These are phyloP conservation scores for Pleoardoris graminearum DNA, from an alignment of 2,329 filamentous ascomycete genomes.

Conservation along the genomic window DNA sequence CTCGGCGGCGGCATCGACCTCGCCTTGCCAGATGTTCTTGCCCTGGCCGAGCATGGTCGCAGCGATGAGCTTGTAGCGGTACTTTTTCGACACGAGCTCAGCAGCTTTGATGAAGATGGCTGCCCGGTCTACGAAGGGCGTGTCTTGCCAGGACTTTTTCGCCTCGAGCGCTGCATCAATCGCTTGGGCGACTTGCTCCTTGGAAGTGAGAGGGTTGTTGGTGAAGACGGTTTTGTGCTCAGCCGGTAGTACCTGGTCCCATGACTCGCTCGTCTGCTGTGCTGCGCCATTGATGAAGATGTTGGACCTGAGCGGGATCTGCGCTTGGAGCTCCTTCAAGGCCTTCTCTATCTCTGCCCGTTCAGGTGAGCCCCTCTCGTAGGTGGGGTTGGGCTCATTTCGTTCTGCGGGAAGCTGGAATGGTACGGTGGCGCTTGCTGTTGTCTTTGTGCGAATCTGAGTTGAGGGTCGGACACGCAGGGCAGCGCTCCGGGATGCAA, in stretches of 20 bases:
- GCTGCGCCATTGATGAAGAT: slow-evolving; percentile 32
- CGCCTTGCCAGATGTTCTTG: slow-evolving; percentile 97
- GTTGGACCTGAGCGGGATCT: slow-evolving; percentile 32
- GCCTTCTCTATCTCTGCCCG: slow-evolving; percentile 29
- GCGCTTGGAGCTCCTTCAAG: slow-evolving; percentile 29
- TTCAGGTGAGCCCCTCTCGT: slow-evolving; percentile 33
- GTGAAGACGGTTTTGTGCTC: slow-evolving; percentile 73
- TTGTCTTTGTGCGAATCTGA: slow-evolving; percentile 31
- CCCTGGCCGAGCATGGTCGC: slow-evolving; percentile 94
- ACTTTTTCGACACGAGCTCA: slow-evolving; percentile 84
- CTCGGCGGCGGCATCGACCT: slow-evolving; percentile 93
- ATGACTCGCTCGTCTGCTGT: slow-evolving; percentile 26
- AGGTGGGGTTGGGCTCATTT: slow-evolving; percentile 37
- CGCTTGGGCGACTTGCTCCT: slow-evolving; percentile 72
- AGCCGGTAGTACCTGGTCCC: slow-evolving; percentile 33
- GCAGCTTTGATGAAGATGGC: slow-evolving; percentile 94
- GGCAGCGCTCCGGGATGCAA: slow-evolving; percentile 15
- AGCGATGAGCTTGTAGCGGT: slow-evolving; percentile 93
- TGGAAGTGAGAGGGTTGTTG: slow-evolving; percentile 77
- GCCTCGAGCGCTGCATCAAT: slow-evolving; percentile 82
- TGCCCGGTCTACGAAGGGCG: slow-evolving; percentile 86
- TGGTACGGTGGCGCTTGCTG: slow-evolving; percentile 32
- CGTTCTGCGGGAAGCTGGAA: slow-evolving; percentile 33
- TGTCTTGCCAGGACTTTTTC: slow-evolving; percentile 78
- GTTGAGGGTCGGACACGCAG: slow-evolving; percentile 7